Evolutionary conservation across 2,329 filamentous ascomycete species (phyloP).

Genomic region (Lachnum nothofagi): DNA sequence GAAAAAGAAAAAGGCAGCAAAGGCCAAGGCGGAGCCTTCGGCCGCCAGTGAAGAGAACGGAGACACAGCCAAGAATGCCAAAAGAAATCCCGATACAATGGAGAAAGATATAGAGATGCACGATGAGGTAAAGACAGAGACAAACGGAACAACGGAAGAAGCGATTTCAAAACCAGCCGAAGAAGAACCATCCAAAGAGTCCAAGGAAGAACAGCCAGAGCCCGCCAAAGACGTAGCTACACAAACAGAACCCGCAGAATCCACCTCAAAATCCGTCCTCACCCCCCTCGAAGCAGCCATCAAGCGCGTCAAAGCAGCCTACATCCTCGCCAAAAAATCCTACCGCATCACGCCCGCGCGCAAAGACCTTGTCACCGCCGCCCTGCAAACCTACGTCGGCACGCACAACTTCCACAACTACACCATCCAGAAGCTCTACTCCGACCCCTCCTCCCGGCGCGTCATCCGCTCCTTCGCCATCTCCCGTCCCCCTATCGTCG

Average conservation of each 20-base stretch:
- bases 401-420: slow-evolving; percentile 97
- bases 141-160: background rate
- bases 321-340: slow-evolving; percentile 73
- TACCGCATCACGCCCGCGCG: slow-evolving; percentile 75
- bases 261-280: slow-evolving; percentile 19
- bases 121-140: background rate
- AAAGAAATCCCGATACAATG: background rate
- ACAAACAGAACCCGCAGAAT: background rate
- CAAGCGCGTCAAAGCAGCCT: slow-evolving; percentile 73
- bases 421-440: slow-evolving; percentile 79
- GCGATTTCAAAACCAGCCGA: background rate
- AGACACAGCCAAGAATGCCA: background rate
- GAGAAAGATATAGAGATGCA: background rate
- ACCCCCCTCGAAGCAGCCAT: slow-evolving; percentile 59
- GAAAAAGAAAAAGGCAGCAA: slow-evolving; percentile 15
- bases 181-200: background rate
- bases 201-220: background rate
- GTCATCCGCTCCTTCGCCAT: slow-evolving; percentile 89
- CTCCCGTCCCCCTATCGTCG: slow-evolving; percentile 70
- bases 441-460: slow-evolving; percentile 79
- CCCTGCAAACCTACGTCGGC: slow-evolving; percentile 70
- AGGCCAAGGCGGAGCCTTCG: background rate
- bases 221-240: background rate
- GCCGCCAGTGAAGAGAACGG: slow-evolving; percentile 1
- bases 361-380: slow-evolving; percentile 64